Evolutionary conservation across 257 asterid species (phyloP).

Genomic region (Primulina tabacum): DNA sequence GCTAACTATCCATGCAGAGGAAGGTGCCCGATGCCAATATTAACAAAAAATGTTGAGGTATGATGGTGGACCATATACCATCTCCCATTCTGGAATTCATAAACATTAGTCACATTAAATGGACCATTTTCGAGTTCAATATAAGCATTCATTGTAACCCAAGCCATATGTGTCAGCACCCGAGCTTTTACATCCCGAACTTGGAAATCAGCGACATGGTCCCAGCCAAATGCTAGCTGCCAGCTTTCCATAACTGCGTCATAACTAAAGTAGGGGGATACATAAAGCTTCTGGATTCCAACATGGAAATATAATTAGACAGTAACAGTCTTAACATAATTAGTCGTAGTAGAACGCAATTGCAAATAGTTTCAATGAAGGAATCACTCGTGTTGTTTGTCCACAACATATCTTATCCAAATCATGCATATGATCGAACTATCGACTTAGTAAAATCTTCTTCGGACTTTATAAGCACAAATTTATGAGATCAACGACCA

Average conservation of each 20-base stretch:
- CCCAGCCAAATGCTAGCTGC: slow-evolving; percentile 79
- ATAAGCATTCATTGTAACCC: slow-evolving; percentile 92
- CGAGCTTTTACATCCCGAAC: slow-evolving; percentile 72
- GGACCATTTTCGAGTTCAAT: slow-evolving; percentile 49
- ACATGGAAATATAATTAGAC: background rate
- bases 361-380: background rate
- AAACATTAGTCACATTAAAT: slow-evolving; percentile 60
- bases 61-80: slow-evolving; percentile 98
- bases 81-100: slow-evolving; percentile 75
- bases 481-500: background rate
- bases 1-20: slow-evolving; percentile 45
- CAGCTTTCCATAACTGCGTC: slow-evolving; percentile 85
- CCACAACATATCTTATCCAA: background rate
- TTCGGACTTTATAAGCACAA: background rate
- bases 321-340: background rate
- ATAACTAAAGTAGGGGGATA: slow-evolving; percentile 44
- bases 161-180: slow-evolving; percentile 64
- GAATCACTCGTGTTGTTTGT: background rate
- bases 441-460: slow-evolving; percentile 1
- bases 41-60: slow-evolving; percentile 50
- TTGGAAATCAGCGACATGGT: slow-evolving; percentile 63
- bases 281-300: slow-evolving; percentile 9
- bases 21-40: slow-evolving; percentile 54
- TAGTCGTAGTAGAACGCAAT: background rate
- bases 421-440: background rate